A percentile compares a stretch with the other conserved stretches of the same genome.
phyloP scores from a whole-genome alignment of 139 green algal species.

The Micromonas commoda region DNA sequence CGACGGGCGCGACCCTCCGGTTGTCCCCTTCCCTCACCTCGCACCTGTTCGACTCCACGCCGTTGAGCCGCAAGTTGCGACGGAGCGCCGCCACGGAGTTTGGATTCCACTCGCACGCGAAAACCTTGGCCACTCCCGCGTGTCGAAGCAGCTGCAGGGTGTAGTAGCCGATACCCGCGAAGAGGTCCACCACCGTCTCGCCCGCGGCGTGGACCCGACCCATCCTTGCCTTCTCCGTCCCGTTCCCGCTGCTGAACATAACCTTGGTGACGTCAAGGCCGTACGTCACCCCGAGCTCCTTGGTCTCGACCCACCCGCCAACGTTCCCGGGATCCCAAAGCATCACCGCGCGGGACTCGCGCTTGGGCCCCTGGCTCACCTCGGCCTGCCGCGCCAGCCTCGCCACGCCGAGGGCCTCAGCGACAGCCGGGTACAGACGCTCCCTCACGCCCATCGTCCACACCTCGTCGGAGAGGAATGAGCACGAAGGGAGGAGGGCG shows the following conservation, averaged over 20 bases:
- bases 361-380: conserved; percentile 42
- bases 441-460: neutral
- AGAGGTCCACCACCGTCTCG: conserved; percentile 67
- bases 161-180: conserved; percentile 74
- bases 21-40: conserved; percentile 60
- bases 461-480: conserved; percentile 12
- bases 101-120: conserved; percentile 76
- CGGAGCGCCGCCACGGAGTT: conserved; percentile 48
- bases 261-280: conserved; percentile 62
- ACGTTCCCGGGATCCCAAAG: neutral
- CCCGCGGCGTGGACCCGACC: conserved; percentile 35
- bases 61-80: conserved; percentile 49
- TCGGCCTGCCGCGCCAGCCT: conserved; percentile 46
- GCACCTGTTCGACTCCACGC: conserved; percentile 43
- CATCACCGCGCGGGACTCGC: conserved; percentile 25
- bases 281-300: conserved; percentile 56
- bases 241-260: conserved; percentile 71
- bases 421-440: conserved; percentile 33
- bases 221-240: conserved; percentile 63
- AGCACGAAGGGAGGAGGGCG: conserved; percentile 43
- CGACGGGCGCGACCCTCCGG: conserved; percentile 39
- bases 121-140: conserved; percentile 45
- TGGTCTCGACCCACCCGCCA: conserved; percentile 15
- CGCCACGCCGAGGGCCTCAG: conserved; percentile 36
- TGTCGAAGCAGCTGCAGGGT: conserved; percentile 59